Evolutionary conservation across 2,329 filamentous ascomycete genomes (phyloP).

Genomic region (Aspergillus arachidicola): DNA sequence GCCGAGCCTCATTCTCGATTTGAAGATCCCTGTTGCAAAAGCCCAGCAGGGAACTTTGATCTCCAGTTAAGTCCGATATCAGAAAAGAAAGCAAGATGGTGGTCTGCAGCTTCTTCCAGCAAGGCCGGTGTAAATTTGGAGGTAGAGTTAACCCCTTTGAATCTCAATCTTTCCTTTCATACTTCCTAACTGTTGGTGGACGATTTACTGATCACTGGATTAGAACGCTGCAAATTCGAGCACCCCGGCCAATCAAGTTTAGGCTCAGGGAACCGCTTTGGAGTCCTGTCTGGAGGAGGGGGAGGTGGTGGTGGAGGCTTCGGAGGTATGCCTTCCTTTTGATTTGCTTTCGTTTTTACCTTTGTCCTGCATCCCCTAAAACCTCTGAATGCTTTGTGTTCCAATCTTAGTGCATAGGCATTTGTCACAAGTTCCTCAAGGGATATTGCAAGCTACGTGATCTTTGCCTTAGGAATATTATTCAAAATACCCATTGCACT

Average conservation of each 20-base stretch:
- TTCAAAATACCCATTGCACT: background rate
- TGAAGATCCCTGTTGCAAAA: background rate
- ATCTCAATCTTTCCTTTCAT: background rate
- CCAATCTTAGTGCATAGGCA: background rate
- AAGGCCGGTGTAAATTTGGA: slow-evolving; percentile 68
- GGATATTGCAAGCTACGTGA: background rate
- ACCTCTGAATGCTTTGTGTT: background rate
- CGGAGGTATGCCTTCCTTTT: slow-evolving; percentile 38
- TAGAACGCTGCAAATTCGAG: slow-evolving; percentile 62
- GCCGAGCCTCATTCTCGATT: background rate
- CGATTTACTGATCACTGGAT: slow-evolving; percentile 18
- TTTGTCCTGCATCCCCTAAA: slow-evolving; percentile 1
- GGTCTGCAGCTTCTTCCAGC: slow-evolving; percentile 66
- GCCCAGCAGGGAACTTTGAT: background rate
- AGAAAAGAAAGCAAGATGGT: slow-evolving; percentile 36
- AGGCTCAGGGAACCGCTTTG: slow-evolving; percentile 61
- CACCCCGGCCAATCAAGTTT: slow-evolving; percentile 52
- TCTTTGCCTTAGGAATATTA: background rate
- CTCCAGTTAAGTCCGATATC: background rate
- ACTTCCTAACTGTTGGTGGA: background rate
- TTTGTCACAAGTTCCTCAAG: background rate
- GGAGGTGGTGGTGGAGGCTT: slow-evolving; percentile 33
- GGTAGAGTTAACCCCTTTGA: slow-evolving; percentile 45
- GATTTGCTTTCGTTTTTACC: background rate
- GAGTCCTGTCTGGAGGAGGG: slow-evolving; percentile 46